Evolutionary conservation across 2,329 filamentous ascomycete genomes (phyloP).

Genomic region (Aurifilum marmelostoma): DNA sequence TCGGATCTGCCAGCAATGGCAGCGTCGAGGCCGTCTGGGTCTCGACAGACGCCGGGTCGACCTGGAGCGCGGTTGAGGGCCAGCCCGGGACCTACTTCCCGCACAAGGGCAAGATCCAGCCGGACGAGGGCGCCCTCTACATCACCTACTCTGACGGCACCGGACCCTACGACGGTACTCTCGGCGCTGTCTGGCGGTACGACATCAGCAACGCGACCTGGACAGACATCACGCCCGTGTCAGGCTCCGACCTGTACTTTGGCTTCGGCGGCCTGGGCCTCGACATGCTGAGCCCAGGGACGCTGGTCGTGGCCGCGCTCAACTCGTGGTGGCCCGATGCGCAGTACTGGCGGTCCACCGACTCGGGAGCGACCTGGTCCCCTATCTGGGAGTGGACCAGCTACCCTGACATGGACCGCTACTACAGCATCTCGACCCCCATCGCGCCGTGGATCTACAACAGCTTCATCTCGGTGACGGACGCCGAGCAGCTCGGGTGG

Average conservation of each 20-base stretch:
- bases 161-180: slow-evolving; percentile 60
- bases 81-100: slow-evolving; percentile 57
- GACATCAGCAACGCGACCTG: slow-evolving; percentile 52
- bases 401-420: slow-evolving; percentile 49
- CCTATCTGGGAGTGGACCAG: slow-evolving; percentile 55
- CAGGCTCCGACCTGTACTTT: slow-evolving; percentile 50
- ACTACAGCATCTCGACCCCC: slow-evolving; percentile 50
- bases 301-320: slow-evolving; percentile 57
- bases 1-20: slow-evolving; percentile 56
- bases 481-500: slow-evolving; percentile 59
- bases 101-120: slow-evolving; percentile 56
- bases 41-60: slow-evolving; percentile 55
- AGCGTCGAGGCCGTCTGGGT: slow-evolving; percentile 56
- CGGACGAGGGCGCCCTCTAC: slow-evolving; percentile 57
- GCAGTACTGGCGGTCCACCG: slow-evolving; percentile 57
- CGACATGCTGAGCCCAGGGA: slow-evolving; percentile 57
- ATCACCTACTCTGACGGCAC: slow-evolving; percentile 57
- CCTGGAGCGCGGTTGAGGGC: slow-evolving; percentile 53
- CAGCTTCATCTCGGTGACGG: slow-evolving; percentile 47
- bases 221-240: slow-evolving; percentile 60
- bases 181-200: slow-evolving; percentile 58
- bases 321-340: slow-evolving; percentile 65
- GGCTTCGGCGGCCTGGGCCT: slow-evolving; percentile 61
- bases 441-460: slow-evolving; percentile 59
- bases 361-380: slow-evolving; percentile 59